phyloP scores from a whole-genome alignment of 1,284 basidiomycete genomes.

The Fomitopsis pinicola region DNA sequence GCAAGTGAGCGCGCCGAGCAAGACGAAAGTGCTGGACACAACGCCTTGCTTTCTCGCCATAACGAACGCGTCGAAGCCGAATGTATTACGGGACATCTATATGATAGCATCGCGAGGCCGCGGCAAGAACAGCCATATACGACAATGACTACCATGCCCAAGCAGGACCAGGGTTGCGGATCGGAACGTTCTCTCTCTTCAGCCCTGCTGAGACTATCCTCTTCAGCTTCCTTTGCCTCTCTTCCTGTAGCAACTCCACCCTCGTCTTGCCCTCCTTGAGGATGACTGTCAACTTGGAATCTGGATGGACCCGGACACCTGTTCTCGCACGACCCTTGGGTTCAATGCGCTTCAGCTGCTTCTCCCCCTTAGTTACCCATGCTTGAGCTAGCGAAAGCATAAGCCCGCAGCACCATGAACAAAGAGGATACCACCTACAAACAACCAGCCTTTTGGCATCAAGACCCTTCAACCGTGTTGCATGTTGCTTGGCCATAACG shows the following conservation, averaged over 20 bases:
- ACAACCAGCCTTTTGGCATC: constrained; percentile 76
- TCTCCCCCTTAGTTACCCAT: constrained; percentile 88
- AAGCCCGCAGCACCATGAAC: not conserved
- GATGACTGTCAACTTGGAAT: constrained; percentile 75
- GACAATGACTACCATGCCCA: constrained; percentile 75
- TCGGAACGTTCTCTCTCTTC: constrained; percentile 73
- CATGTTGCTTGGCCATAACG: constrained; percentile 84
- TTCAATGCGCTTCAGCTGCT: constrained; percentile 68
- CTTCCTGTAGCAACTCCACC: constrained; percentile 63
- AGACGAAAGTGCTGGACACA: too few relatives aligned
- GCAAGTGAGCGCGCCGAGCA: not conserved
- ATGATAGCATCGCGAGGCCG: not conserved
- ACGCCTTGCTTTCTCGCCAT: not conserved
- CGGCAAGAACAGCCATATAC: not conserved
- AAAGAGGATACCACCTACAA: constrained; percentile 44
- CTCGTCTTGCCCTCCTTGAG: constrained; percentile 82
- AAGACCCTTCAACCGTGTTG: constrained; percentile 74
- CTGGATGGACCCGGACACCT: constrained; percentile 78
- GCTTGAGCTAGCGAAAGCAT: constrained; percentile 61
- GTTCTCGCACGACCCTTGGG: constrained; percentile 81
- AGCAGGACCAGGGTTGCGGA: constrained; percentile 68
- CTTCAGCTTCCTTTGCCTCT: constrained; percentile 64
- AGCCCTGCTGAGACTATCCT: constrained; percentile 77
- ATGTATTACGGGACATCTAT: not conserved
- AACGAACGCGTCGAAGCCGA: not conserved